Base-by-base conservation (phyloP, 345 rosid genomes). In the Gossypium sturtianum region DNA sequence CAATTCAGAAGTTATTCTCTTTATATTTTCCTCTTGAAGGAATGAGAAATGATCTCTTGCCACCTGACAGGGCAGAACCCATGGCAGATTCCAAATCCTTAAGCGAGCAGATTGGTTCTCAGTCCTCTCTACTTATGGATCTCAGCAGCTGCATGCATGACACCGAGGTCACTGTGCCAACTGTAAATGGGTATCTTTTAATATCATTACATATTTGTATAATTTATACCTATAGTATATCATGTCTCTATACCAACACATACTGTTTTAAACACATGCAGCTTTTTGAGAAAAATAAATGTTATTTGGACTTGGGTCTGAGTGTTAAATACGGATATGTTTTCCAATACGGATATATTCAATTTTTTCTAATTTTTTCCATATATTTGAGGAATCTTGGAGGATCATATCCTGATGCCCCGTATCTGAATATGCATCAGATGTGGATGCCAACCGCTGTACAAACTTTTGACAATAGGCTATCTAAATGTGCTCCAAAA, bases 131-230 rank as follows among this genome's bases (percentile, higher is more conserved):
- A 44, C 70, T 74, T 70, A 80, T 92, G 81, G 92, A 94, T 87
- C 89, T 92, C 72, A 94, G 93, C 73, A 78, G 82, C 82, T 90
- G 91, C 81, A 81, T 94, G 84, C 82, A 82, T 67, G 88, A 87
- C 73, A 88, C 90, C 20, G 78, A 88, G 77, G 82, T 90, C 80
- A 90, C 97, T 49, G 82, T 94, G 80, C 98, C 98, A 77, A 94
- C 97, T 44, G 67, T 90, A 62, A 92, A 92, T 77, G 97, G 97
- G 98, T 92, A 79, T 70, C 9, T 16, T 51, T 70, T 4, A 70
- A 16, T 52, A 59, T 70, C 27, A 70, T 52, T 17, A 52, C 52
- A 17, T 51, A 29, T 17, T 4, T 9, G 72, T 51, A 68, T 51
- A 57, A 25, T 5, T 49, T 47, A 45, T 67, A 13, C 11, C 58